Evolutionary conservation across 2,329 filamentous ascomycete species (phyloP).

Genomic region (Coniochaeta sp.): DNA sequence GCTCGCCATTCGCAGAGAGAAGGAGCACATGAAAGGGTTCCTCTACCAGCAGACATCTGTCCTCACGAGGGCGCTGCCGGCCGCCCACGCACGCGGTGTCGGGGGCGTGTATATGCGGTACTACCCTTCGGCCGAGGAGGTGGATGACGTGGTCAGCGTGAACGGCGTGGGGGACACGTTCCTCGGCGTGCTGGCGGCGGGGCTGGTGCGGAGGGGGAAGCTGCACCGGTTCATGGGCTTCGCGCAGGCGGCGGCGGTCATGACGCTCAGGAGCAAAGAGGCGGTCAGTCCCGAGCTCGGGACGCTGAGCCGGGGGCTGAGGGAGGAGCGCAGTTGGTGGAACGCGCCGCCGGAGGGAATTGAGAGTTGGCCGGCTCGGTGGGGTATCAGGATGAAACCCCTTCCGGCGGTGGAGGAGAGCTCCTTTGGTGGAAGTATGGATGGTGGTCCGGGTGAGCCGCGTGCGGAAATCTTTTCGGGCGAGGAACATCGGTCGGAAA

Average conservation of each 20-base stretch:
- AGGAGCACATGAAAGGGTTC: not conserved
- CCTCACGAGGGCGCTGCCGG: slow-evolving; percentile 48
- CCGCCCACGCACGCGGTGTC: slow-evolving; percentile 40
- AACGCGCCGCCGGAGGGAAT: not conserved
- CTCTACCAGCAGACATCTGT: slow-evolving; percentile 56
- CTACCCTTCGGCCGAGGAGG: slow-evolving; percentile 58
- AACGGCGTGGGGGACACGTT: slow-evolving; percentile 96
- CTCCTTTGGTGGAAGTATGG: too few species aligned
- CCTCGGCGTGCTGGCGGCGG: slow-evolving; percentile 75
- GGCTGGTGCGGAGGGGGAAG: slow-evolving; percentile 52
- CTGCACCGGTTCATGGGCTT: slow-evolving; percentile 61
- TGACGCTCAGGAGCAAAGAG: slow-evolving; percentile 69
- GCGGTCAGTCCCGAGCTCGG: slow-evolving; percentile 51
- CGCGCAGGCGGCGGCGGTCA: slow-evolving; percentile 73
- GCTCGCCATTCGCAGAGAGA: slow-evolving; percentile 49
- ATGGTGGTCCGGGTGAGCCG: too few species aligned
- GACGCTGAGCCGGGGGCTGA: not conserved
- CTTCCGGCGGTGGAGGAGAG: too few species aligned
- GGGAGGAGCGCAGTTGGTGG: not conserved
- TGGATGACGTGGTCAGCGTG: slow-evolving; percentile 74
- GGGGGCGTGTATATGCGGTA: slow-evolving; percentile 78
- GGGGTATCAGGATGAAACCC: too few species aligned
- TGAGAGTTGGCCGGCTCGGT: not conserved
- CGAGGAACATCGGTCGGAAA: too few species aligned
- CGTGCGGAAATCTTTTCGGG: too few species aligned